Evolutionary conservation across 345 rosid genomes (phyloP).

Genomic region (Zanthoxylum bungeanum): DNA sequence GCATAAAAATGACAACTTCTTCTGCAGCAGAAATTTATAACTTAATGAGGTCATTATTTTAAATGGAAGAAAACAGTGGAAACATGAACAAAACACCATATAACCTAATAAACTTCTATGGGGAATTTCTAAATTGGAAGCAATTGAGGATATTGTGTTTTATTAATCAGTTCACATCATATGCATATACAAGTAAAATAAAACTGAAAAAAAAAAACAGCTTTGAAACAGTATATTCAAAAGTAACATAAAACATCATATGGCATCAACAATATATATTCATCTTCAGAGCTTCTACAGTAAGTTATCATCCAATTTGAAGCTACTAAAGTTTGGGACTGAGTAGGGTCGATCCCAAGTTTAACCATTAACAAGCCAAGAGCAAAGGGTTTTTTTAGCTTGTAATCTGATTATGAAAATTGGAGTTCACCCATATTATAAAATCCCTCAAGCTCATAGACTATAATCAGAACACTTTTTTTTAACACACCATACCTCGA

Average conservation of each 20-base stretch:
- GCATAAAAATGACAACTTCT: neutral
- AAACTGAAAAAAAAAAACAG: neutral
- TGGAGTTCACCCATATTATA: neutral
- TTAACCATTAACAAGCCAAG: neutral
- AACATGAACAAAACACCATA: too few species aligned
- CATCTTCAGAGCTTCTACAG: neutral
- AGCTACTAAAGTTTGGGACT: neutral
- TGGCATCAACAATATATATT: neutral
- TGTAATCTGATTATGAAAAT: neutral
- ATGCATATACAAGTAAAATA: neutral
- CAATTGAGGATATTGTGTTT: neutral
- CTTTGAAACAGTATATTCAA: neutral
- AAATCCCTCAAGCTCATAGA: neutral
- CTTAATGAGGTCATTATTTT: neutral
- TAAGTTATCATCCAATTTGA: neutral
- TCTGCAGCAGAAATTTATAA: neutral
- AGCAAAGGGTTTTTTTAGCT: neutral
- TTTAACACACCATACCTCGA: neutral
- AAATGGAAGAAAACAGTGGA: neutral
- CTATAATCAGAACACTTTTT: too few species aligned
- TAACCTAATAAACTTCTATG: too few species aligned
- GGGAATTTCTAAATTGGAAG: neutral
- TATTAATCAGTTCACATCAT: neutral
- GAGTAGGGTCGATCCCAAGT: neutral
- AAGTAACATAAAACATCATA: neutral